Conservation (phyloP, 2,329 filamentous ascomycete species). For the Venturia carpophila region DNA sequence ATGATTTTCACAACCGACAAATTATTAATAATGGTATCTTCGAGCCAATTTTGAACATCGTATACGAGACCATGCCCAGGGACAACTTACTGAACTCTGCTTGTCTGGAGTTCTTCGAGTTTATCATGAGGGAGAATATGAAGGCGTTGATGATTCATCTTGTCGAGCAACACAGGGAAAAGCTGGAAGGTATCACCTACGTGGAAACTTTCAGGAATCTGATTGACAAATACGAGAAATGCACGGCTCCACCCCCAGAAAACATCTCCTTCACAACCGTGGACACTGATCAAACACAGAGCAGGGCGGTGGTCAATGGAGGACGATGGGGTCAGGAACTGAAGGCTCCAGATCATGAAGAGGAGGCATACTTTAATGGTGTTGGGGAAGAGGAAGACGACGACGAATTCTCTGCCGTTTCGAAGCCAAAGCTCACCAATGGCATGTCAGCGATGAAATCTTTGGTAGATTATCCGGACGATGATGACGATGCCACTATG, state of each 20-base stretch:
- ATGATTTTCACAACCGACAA: constrained; percentile 84
- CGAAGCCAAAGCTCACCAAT: constrained; percentile 36
- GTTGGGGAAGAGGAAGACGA: constrained; percentile 77
- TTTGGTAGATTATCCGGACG: constrained; percentile 85
- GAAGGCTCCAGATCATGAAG: constrained; percentile 74
- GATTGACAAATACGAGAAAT: constrained; percentile 67
- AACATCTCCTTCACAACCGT: constrained; percentile 62
- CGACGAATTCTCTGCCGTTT: constrained; percentile 24
- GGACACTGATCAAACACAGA: constrained; percentile 50
- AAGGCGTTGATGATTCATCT: constrained; percentile 77
- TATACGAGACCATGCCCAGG: constrained; percentile 76
- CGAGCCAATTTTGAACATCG: constrained; percentile 74
- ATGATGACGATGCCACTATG: constrained; percentile 67
- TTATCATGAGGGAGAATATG: constrained; percentile 69
- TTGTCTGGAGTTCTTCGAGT: constrained; percentile 88
- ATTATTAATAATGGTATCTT: constrained; percentile 75
- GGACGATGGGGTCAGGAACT: constrained; percentile 58
- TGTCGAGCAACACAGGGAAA: constrained; percentile 75
- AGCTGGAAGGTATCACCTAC: constrained; percentile 66
- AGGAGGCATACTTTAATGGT: constrained; percentile 90
- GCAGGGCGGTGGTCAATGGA: constrained; percentile 42
- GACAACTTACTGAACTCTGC: constrained; percentile 93
- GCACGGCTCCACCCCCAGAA: constrained; percentile 49
- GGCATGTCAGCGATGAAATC: constrained; percentile 56
- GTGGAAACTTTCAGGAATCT: constrained; percentile 77